Evolutionary conservation across 1,284 basidiomycete genomes (phyloP), one percentile per base, ranked within the genome.

Genomic region (Ceratobasidium sp.): DNA sequence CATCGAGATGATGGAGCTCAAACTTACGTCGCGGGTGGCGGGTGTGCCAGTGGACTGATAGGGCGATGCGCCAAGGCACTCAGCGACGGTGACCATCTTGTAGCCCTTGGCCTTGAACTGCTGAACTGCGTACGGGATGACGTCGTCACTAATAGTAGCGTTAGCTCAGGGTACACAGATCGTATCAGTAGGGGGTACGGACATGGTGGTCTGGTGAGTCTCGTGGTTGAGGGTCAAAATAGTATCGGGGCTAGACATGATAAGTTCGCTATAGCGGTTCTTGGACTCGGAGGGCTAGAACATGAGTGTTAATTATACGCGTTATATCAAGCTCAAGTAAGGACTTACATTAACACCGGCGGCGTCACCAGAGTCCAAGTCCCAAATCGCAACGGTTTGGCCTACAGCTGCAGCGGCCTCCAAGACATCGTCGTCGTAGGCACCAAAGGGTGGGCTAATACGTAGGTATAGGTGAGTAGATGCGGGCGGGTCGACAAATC

Each of bases 361-460:
- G 31, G 45, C 31, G 60, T 76, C 75, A 35, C 69, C 71, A 3
- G 68, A 54, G 65, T 75, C 72, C n/a, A 75, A 72, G 55, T 74
- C 70, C 75, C 74, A 75, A 17, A 55, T 69, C 17, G 72, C 68
- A 54, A 74, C 29, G 29, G 27, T 27, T 43, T 49, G 68, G n/a
- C 49, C 55, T 27, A 45, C 40, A 20, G n/a, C 42, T n/a, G 22
- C 45, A 20, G 69, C 70, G 1, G 53, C 56, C 35, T 57, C 13
- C 7, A 43, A 42, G 32, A 70, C 54, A 0, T 31, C 31, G 31
- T 60, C 55, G 69, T 69, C 52, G 56, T 69, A 71, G 3, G 25
- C 40, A n/a, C 70, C 70, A 42, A 50, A 71, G 25, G 69, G 70
- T n/a, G 70, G 70, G 25, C 70, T 70, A 35, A 35, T 40, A 8